A percentile compares a stretch with the other conserved stretches of the same genome.
phyloP scores from a whole-genome alignment of 257 asterid genomes.

The Fraxinus cuspidata region DNA sequence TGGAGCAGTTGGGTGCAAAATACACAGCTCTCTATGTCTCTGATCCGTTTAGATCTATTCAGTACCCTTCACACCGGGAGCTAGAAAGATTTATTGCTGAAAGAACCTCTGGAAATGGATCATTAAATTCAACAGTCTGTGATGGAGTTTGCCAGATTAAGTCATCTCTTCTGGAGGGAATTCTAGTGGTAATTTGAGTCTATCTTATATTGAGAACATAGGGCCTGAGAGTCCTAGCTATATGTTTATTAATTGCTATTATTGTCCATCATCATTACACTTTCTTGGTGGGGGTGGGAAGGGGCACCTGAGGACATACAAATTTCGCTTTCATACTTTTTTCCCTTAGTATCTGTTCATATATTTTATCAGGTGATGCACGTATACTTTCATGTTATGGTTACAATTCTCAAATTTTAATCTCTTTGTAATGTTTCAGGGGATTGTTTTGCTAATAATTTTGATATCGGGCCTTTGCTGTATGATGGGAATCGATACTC shows the following conservation, averaged over 20 bases:
- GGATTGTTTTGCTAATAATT: constrained; percentile 78
- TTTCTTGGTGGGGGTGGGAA: not conserved
- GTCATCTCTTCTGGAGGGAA: constrained; percentile 87
- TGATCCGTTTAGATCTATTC: constrained; percentile 63
- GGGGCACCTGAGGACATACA: not conserved
- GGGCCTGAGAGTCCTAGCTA: not conserved
- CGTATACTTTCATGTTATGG: constrained; percentile 5
- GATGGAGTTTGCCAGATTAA: constrained; percentile 92
- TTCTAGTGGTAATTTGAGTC: constrained; percentile 69
- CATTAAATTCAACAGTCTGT: constrained; percentile 54
- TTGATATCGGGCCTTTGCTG: constrained; percentile 96
- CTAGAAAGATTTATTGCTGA: constrained; percentile 88
- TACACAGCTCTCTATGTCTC: constrained; percentile 74
- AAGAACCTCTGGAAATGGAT: constrained; percentile 50
- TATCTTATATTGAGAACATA: not conserved
- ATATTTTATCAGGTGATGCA: not conserved
- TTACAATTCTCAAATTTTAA: not conserved
- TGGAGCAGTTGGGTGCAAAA: constrained; percentile 69
- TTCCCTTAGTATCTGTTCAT: not conserved
- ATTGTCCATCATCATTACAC: no score
- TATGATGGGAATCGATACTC: constrained; percentile 98
- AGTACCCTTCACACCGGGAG: constrained; percentile 44
- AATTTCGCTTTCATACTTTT: not conserved
- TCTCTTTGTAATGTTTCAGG: constrained; percentile 52
- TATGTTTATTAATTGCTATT: no score